phyloP scores from a whole-genome alignment of 1,284 basidiomycete species.

The Amylostereum areolatum region DNA sequence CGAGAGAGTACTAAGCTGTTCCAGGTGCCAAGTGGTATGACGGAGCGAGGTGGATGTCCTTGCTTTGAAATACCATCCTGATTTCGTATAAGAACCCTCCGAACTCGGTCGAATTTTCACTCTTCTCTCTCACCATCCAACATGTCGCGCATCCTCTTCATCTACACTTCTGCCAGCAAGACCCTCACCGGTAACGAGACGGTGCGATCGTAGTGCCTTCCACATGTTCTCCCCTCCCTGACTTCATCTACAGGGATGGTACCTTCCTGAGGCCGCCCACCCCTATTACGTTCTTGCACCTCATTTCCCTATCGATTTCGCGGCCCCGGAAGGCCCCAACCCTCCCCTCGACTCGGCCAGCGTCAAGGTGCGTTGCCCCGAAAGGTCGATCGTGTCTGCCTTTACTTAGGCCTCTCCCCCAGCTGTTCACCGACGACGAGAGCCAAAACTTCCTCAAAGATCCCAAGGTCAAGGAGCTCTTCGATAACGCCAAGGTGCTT shows the following conservation, averaged over 20 bases:
- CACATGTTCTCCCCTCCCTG: neutral
- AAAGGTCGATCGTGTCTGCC: too few relatives aligned
- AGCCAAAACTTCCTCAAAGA: conserved; percentile 61
- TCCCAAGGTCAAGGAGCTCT: conserved; percentile 43
- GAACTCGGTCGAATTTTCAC: neutral
- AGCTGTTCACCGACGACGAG: conserved; percentile 56
- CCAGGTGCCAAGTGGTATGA: too few relatives aligned
- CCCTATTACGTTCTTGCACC: conserved; percentile 68
- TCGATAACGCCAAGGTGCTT: conserved; percentile 58
- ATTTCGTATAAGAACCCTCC: neutral
- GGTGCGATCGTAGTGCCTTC: conserved; percentile 26
- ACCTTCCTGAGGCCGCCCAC: conserved; percentile 73
- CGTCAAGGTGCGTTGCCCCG: conserved; percentile 40
- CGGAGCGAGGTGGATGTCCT: too few relatives aligned
- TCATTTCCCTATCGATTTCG: conserved; percentile 60
- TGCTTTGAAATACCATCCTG: neutral
- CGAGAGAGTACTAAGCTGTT: too few relatives aligned
- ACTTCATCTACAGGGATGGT: conserved; percentile 47
- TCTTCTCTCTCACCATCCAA: neutral
- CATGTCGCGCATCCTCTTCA: conserved; percentile 56
- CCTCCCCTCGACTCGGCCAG: conserved; percentile 66
- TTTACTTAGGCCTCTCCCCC: too few relatives aligned
- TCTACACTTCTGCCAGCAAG: conserved; percentile 67
- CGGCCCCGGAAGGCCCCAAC: conserved; percentile 64
- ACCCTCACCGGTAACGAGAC: conserved; percentile 53